Evolutionary conservation across 352 stramenopile species (phyloP).

Genomic region (Phytophthora capsici): DNA sequence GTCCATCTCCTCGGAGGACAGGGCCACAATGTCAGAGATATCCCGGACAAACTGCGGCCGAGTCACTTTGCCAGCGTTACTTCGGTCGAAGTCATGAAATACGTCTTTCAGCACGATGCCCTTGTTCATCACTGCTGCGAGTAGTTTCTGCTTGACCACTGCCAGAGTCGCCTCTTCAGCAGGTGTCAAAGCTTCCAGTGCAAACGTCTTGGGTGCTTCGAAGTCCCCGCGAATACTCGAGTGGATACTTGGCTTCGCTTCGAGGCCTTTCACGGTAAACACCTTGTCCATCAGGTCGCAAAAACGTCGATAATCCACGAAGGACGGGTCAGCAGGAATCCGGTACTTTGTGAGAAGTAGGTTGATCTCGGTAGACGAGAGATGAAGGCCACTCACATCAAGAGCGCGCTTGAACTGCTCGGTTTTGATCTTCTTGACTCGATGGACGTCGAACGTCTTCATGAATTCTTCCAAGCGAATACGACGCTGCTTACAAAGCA

Average conservation of each 20-base stretch:
- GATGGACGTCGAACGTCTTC: conserved; percentile 88
- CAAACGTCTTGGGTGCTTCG: conserved; percentile 43
- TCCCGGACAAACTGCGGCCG: conserved; percentile 81
- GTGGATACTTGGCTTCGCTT: conserved; percentile 53
- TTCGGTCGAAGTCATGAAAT: conserved; percentile 87
- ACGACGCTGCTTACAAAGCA: conserved; percentile 83
- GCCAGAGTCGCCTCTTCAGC: conserved; percentile 45
- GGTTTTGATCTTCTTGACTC: conserved; percentile 82
- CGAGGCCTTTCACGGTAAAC: conserved; percentile 80
- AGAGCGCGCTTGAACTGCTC: conserved; percentile 86
- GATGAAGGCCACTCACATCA: conserved; percentile 75
- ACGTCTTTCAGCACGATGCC: conserved; percentile 89
- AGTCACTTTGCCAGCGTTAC: conserved; percentile 84
- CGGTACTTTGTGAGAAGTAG: conserved; percentile 76
- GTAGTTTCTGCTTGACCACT: conserved; percentile 61
- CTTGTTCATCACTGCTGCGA: conserved; percentile 73
- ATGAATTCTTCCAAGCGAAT: conserved; percentile 89
- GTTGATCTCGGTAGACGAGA: conserved; percentile 58
- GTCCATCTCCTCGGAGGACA: conserved; percentile 60
- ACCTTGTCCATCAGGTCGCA: conserved; percentile 88
- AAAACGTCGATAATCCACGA: conserved; percentile 83
- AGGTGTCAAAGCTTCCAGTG: conserved; percentile 31
- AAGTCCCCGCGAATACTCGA: conserved; percentile 42
- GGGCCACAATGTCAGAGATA: conserved; percentile 65
- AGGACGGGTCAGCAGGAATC: conserved; percentile 58